Conservation (phyloP, 2,329 filamentous ascomycete genomes). For the Ceratocystis colombiana region DNA sequence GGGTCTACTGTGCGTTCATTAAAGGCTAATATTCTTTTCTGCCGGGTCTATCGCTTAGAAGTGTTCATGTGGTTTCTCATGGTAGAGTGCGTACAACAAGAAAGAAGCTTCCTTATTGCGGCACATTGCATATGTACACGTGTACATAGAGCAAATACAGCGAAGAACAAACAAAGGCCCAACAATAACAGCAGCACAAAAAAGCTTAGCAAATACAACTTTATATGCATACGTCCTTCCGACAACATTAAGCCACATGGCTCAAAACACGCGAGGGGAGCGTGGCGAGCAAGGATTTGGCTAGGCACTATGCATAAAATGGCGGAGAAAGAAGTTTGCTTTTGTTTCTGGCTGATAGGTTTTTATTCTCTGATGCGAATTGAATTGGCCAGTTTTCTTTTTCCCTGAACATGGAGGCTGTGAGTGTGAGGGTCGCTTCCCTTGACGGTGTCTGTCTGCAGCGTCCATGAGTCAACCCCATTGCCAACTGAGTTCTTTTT, state of each 20-base stretch:
- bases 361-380: too few relatives aligned
- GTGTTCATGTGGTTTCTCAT: too few relatives aligned
- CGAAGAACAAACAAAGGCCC: background rate
- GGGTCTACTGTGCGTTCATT: too few relatives aligned
- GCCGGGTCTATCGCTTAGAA: background rate
- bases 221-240: constrained; percentile 13
- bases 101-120: background rate
- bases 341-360: background rate
- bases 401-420: too few relatives aligned
- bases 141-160: background rate
- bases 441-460: too few relatives aligned
- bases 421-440: too few relatives aligned
- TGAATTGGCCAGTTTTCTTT: too few relatives aligned
- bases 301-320: constrained; percentile 5
- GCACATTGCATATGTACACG: constrained; percentile 14
- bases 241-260: constrained; percentile 12
- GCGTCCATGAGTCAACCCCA: too few relatives aligned
- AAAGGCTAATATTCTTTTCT: background rate
- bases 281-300: constrained; percentile 8
- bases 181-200: background rate
- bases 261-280: constrained; percentile 9
- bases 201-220: constrained; percentile 13
- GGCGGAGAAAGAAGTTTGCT: background rate
- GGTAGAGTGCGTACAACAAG: background rate
- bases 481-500: too few relatives aligned